Conservation (phyloP, 352 stramenopile species). For the Globisporangium acanthophoron region DNA sequence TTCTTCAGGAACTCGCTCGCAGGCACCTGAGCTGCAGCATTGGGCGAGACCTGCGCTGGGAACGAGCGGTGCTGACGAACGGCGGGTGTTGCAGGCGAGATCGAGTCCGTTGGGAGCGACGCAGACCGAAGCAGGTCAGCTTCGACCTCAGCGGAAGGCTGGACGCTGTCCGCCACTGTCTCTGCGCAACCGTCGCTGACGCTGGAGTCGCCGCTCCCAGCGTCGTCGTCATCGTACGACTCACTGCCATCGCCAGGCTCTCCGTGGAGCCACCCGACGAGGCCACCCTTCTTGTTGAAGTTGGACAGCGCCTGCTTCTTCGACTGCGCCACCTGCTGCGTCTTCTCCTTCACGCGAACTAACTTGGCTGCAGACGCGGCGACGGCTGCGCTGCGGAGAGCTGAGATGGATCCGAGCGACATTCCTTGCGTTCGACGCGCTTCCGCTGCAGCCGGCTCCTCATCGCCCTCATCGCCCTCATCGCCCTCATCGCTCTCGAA, state of each 20-base stretch:
- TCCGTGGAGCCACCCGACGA: constrained; percentile 62
- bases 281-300: constrained; percentile 61
- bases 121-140: constrained; percentile 2
- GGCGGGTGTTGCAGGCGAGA: not conserved
- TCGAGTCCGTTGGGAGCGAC: not conserved
- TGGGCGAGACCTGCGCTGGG: not conserved
- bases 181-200: not conserved
- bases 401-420: constrained; percentile 1
- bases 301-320: constrained; percentile 35
- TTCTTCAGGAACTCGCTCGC: constrained; percentile 2
- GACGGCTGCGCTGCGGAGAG: constrained; percentile 8
- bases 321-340: constrained; percentile 22
- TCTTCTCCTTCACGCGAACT: constrained; percentile 37
- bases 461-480: not conserved
- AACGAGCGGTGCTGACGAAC: constrained; percentile 5
- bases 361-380: constrained; percentile 9
- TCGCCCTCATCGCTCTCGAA: constrained; percentile 1
- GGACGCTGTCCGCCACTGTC: not conserved
- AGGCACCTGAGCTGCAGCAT: not conserved
- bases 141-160: not conserved
- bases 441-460: not conserved
- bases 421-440: not conserved
- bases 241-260: constrained; percentile 14
- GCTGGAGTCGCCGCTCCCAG: not conserved
- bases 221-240: not conserved